Evolutionary conservation across 1,284 basidiomycete genomes (phyloP), one percentile per base, ranked within the genome.

Genomic region (Apiotrichum porosum): DNA sequence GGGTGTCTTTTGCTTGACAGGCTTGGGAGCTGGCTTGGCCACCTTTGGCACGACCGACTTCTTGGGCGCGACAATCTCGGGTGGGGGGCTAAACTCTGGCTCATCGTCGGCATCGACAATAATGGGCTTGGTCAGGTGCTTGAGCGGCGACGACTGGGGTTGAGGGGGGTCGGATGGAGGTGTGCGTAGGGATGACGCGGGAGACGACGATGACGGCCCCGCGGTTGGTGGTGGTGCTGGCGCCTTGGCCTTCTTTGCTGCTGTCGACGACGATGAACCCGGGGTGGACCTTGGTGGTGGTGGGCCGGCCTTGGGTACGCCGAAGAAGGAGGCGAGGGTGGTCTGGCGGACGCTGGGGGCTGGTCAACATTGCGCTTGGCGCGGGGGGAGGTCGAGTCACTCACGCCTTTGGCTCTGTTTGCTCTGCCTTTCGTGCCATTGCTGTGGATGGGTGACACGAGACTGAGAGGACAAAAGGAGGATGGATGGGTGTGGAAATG

Each of bases 321-420:
- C 59, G 48, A 76, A 76, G 70, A 76, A 77, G 17, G 67, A 58
- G 24, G 71, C 58, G 24, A 77, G 65, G 8, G 73, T 72, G 5
- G 69, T 61, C 54, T 76, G 75, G 43, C 72, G 71, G 26, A 6
- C n/a, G n/a, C n/a, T n/a, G n/a, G n/a, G n/a, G n/a, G n/a, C n/a
- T n/a, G n/a, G n/a, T n/a, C n/a, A n/a, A n/a, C n/a, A n/a, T n/a
- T n/a, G n/a, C n/a, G n/a, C n/a, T n/a, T n/a, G n/a, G n/a, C n/a
- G n/a, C n/a, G n/a, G n/a, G n/a, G n/a, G n/a, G n/a, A n/a, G n/a
- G n/a, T n/a, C n/a, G n/a, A n/a, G n/a, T n/a, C n/a, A n/a, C n/a
- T n/a, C n/a, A n/a, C n/a, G n/a, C n/a, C n/a, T n/a, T n/a, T n/a
- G n/a, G n/a, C n/a, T n/a, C n/a, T n/a, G n/a, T n/a, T n/a, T n/a